Evolutionary conservation across 352 stramenopile genomes (phyloP), one percentile per base, ranked within the genome.

Genomic region (Aphanomyces invadans): DNA sequence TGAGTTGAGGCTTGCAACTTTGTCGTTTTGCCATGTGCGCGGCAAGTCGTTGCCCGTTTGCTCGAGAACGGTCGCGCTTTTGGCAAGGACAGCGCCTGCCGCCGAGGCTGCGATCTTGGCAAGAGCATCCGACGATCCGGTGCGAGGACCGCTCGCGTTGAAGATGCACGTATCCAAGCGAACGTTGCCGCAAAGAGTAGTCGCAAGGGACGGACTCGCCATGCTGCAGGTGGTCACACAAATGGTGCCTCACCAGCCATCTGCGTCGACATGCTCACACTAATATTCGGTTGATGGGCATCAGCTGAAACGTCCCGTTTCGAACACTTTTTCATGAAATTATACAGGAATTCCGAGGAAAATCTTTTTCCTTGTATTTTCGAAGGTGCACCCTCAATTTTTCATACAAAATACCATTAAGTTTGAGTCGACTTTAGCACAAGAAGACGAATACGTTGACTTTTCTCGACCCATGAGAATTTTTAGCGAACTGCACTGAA

Each of bases 111-210:
- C 71, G 53, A 91, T 81, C 65, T 87, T 89, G 3, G 65, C 17
- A 61, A 91, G 72, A 9, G 81, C 81, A 7, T 77, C 70, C n/a
- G 75, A 73, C 7, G 76, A 75, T 38, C 78, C 78, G 29, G 80
- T 87, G 39, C 80, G 68, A 29, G 80, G 83, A 64, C 83, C 83
- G 33, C 75, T 86, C 33, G 83, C 83, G 73, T 91, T 91, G 77
- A 89, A 91, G 29, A 91, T 67, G 52, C 77, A 87, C 21, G 46
- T 81, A 42, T 63, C 57, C 48, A 89, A 42, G 36, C 15, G 36
- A 7, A 42, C 7, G 36, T 15, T 75, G 2, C 76, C 74, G 36
- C 64, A 76, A 11, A 89, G 38, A 31, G 69, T 80, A 1, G 79
- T 82, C 15, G 25, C 26, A 19, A 79, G 78, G 7, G 36, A 42